Evolutionary conservation across 345 rosid genomes (phyloP), one percentile per base, ranked within the genome.

Genomic region (Iberis pinnata): DNA sequence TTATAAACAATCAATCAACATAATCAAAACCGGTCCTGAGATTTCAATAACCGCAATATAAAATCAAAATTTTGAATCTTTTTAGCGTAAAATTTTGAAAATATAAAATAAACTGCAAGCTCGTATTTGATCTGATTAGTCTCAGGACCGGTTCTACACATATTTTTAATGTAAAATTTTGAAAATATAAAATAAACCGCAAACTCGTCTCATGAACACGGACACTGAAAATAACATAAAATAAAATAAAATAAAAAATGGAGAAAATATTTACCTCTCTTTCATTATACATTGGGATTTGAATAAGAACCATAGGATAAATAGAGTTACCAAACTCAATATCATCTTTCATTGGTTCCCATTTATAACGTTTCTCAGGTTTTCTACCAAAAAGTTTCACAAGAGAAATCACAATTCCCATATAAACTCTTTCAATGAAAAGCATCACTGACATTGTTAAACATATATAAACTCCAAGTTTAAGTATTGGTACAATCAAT

Each of bases 251-350:
- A 7, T 0, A 42, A 12, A 8, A 2, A n/a, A 8, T 15, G 5
- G 12, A 1, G 13, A 49, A 5, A 35, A 18, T 12, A 11, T 12
- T n/a, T 26, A 89, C 97, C 96, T 92, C 98, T 70, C 80, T 68
- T 71, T 92, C 98, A 49, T 92, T 92, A 76, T 60, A 92, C 98
- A 92, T 92, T 5, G 98, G 98, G 79, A 92, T 84, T 77, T 92
- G 98, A 54, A 92, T 76, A 29, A 92, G 77, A 66, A 92, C 93
- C 88, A 80, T 69, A 1, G 98, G 98, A 71, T 88, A 88, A 47
- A 67, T 71, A 19, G 82, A 78, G 78, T 78, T 85, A 3, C 98
- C 98, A 46, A 78, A 49, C 63, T 92, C 98, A 9, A 85, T 61
- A 36, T 92, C 96, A 19, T 92, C 98, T 65, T 81, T 92, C n/a